Evolutionary conservation across 2,329 filamentous ascomycete genomes (phyloP).

Genomic region (Nemania diffusa): DNA sequence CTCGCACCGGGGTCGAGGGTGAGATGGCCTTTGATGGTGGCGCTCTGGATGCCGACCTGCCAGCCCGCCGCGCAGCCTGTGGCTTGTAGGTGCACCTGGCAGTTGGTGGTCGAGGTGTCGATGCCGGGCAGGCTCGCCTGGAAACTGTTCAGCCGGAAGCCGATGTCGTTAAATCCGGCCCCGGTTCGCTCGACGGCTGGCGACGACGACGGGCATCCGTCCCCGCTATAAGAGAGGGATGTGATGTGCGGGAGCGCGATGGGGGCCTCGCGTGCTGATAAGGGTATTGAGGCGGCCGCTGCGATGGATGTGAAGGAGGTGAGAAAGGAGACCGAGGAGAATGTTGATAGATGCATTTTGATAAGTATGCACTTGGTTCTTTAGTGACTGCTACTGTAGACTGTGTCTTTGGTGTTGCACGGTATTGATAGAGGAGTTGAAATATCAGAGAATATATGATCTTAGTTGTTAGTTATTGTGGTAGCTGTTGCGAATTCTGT

Average conservation of each 20-base stretch:
- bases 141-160: constrained; percentile 46
- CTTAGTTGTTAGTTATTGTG: constrained; percentile 11
- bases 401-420: neutral
- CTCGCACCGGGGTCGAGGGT: constrained; percentile 49
- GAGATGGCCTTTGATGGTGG: constrained; percentile 49
- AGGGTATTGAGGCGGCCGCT: constrained; percentile 30
- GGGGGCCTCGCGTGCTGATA: constrained; percentile 40
- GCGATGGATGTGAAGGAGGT: constrained; percentile 36
- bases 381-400: constrained; percentile 5
- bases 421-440: neutral
- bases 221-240: constrained; percentile 52
- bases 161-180: constrained; percentile 47
- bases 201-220: constrained; percentile 50
- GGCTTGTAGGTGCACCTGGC: constrained; percentile 52
- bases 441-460: neutral
- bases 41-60: constrained; percentile 53
- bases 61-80: constrained; percentile 50
- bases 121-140: constrained; percentile 39
- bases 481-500: constrained; percentile 2
- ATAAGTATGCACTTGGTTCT: neutral
- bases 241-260: constrained; percentile 46
- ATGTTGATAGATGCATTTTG: constrained; percentile 35
- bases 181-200: constrained; percentile 50
- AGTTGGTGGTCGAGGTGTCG: constrained; percentile 49
- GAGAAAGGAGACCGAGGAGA: constrained; percentile 37